These are phyloP conservation scores for Fistulifera solaris DNA, from an alignment of 108 stramenopile species.

Conservation along the genomic window DNA sequence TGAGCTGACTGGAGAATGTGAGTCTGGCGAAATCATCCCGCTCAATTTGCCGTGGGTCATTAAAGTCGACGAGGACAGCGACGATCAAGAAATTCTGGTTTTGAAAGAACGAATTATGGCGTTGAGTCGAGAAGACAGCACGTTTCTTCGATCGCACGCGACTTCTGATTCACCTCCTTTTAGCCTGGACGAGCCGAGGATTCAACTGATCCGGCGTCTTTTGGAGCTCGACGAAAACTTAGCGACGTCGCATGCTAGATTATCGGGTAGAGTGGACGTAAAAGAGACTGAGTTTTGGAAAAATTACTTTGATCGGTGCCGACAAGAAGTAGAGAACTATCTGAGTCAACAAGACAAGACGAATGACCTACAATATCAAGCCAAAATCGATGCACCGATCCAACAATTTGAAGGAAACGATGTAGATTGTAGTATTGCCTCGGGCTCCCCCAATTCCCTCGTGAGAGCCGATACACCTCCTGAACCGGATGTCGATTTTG, in stretches of 20 bases:
- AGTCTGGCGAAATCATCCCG: neutral
- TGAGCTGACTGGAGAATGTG: slow-evolving; percentile 8
- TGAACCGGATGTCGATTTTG: no score
- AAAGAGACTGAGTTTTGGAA: slow-evolving; percentile 43
- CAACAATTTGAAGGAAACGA: neutral
- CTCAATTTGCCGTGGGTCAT: slow-evolving; percentile 45
- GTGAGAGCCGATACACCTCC: neutral
- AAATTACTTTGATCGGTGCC: slow-evolving; percentile 36
- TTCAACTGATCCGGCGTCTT: slow-evolving; percentile 32
- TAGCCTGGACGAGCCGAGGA: slow-evolving; percentile 23
- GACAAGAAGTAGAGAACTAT: neutral
- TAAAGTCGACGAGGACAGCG: slow-evolving; percentile 2
- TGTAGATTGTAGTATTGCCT: no score
- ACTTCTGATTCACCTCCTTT: slow-evolving; percentile 2
- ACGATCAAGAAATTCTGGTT: slow-evolving; percentile 19
- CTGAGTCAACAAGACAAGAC: no score
- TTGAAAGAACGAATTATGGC: slow-evolving; percentile 21
- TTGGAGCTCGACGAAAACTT: slow-evolving; percentile 40
- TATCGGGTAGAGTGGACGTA: slow-evolving; percentile 20
- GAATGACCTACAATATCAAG: slow-evolving; percentile 2
- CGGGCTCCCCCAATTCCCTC: neutral
- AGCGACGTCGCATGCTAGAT: slow-evolving; percentile 21
- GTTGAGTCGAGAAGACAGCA: slow-evolving; percentile 18
- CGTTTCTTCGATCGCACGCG: slow-evolving; percentile 10
- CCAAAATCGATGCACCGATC: slow-evolving; percentile 16